Percentiles rank a stretch among this genome's conserved stretches.
Evolutionary conservation across 148 eudicot species (phyloP).

Genomic region (Camellia japonica): DNA sequence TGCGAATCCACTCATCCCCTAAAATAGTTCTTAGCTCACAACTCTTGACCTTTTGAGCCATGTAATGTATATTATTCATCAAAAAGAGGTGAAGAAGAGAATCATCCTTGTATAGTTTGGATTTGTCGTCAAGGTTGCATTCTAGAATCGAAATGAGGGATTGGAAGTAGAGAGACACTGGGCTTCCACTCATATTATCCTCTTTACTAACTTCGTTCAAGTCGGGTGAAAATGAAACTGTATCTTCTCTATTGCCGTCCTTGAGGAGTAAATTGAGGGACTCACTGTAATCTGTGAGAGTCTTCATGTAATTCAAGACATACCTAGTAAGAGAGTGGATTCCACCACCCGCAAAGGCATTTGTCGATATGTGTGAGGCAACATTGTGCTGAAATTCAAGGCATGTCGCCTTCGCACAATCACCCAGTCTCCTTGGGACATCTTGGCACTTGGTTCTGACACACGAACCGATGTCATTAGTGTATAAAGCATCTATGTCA

Average conservation of each 20-base stretch:
- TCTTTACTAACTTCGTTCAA: constrained; percentile 36
- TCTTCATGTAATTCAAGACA: constrained; percentile 73
- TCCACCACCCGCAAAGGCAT: constrained; percentile 70
- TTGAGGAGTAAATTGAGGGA: constrained; percentile 55
- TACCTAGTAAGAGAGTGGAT: constrained; percentile 68
- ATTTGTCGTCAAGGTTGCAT: too few relatives aligned
- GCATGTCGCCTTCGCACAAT: constrained; percentile 70
- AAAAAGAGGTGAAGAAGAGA: too few relatives aligned
- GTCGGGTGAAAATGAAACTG: constrained; percentile 40
- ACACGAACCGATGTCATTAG: constrained; percentile 36
- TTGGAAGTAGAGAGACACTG: too few relatives aligned
- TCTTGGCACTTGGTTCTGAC: constrained; percentile 54
- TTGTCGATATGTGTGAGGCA: constrained; percentile 51
- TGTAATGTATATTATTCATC: too few relatives aligned
- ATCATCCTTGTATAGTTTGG: too few relatives aligned
- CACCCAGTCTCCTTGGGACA: constrained; percentile 51
- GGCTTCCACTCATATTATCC: constrained; percentile 21
- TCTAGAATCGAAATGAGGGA: too few relatives aligned
- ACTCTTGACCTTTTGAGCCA: too few relatives aligned
- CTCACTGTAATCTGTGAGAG: constrained; percentile 59
- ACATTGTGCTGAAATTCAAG: constrained; percentile 64
- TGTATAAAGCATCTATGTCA: constrained; percentile 53
- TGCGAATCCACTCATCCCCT: constrained; percentile 75
- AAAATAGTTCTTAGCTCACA: too few relatives aligned
- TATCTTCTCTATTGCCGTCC: constrained; percentile 45